Evolutionary conservation across 371 early-diverging fungal species (phyloP), one percentile per base, ranked within the genome.

Genomic region (Syncephalis fuscata): DNA sequence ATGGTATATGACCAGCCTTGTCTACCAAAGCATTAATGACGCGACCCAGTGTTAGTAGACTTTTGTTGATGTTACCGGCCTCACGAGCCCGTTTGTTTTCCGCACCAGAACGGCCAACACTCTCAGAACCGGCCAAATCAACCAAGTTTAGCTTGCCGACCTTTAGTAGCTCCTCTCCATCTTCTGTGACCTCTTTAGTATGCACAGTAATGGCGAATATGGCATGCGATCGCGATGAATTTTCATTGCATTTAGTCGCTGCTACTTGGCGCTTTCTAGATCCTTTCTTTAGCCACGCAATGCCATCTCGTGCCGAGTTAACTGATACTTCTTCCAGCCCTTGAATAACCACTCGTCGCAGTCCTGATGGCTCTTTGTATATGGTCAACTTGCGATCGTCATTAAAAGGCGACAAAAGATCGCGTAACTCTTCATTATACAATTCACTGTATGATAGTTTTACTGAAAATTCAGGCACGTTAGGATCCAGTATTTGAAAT

Each of bases 81-180:
- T 99, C 99, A 46, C 82, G 75, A 15, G 92, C 88, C 17, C 92
- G 68, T 3, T 64, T 57, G 25, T 85, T 76, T 57, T 88, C 88
- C 0, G 94, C 95, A 2, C 94, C 91, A 2, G 93, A 87, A 23
- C 82, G 76, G 5, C 76, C 76, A 48, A 94, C 80, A 59, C 94
- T 87, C 57, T 99, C 99, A 19, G 89, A 88, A 2, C 99, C 99
- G 4, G 99, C 99, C 45, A 99, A 57, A 65, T 99, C 99, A 1
- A 99, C 98, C 46, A 99, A 74, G 55, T 90, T 85, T 25, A 99
- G 65, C 49, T 89, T 89, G 36, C 99, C 97, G 15, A 83, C 75
- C 60, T 82, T 86, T 3, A 88, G 53, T 0, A 86, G 60, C 25
- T 85, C 88, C 53, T 88, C 85, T 7, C 89, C 89, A 21, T 78